phyloP scores from a whole-genome alignment of 805 yeast species.

The Nakazawaea anatomiae region DNA sequence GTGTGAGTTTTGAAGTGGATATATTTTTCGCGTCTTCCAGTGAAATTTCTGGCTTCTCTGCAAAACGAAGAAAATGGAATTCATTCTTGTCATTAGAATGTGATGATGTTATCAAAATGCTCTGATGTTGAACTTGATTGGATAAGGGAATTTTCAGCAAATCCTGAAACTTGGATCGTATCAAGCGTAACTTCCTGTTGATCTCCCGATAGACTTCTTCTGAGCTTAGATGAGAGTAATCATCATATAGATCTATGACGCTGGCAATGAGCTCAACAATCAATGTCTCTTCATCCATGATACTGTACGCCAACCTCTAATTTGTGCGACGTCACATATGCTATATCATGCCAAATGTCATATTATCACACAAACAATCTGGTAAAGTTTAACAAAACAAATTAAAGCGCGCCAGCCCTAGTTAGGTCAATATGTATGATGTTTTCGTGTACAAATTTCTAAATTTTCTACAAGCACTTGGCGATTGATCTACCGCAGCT shows the following conservation, averaged over 20 bases:
- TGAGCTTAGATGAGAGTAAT: not conserved
- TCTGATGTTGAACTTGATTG: not conserved
- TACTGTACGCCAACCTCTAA: not conserved
- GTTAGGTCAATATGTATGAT: not conserved
- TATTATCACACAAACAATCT: no score
- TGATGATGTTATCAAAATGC: not conserved
- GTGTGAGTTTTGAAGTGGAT: not conserved
- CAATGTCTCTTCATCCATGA: not conserved
- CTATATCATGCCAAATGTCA: no score
- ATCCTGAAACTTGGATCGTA: not conserved
- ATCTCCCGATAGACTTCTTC: not conserved
- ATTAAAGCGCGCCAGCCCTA: not conserved
- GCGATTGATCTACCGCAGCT: no score
- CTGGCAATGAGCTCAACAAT: slow-evolving; percentile 1
- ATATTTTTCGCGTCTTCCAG: not conserved
- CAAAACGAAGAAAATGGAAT: not conserved
- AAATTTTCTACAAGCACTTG: no score
- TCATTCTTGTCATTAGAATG: no score
- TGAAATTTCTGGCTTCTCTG: not conserved
- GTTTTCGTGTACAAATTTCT: not conserved
- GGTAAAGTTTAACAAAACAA: no score
- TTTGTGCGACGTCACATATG: no score
- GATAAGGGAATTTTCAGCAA: not conserved
- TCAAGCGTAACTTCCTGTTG: not conserved
- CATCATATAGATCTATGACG: slow-evolving; percentile 2